Percentiles rank a stretch among this genome's conserved stretches.
Conservation (phyloP, 208 protist genomes). For the Angomonas ambiguus region DNA sequence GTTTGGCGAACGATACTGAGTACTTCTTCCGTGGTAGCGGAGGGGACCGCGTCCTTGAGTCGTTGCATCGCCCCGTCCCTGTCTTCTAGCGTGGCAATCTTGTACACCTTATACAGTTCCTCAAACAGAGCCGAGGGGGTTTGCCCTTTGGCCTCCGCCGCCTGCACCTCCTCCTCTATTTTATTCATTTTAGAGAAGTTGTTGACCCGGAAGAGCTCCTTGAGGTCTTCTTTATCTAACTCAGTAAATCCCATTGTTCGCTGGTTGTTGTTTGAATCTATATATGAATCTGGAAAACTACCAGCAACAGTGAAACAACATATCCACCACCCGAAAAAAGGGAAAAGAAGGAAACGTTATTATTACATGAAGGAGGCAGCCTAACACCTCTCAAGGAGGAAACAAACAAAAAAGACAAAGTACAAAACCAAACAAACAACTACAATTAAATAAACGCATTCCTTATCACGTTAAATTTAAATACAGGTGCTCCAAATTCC, state of each 20-base stretch:
- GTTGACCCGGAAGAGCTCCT: constrained; percentile 48
- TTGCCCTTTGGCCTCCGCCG: constrained; percentile 17
- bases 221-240: constrained; percentile 35
- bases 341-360: too few species aligned
- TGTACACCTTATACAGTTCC: constrained; percentile 36
- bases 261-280: constrained; percentile 9
- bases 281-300: constrained; percentile 1
- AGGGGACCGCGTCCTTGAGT: constrained; percentile 26
- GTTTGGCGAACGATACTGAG: constrained; percentile 31
- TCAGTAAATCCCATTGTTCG: not conserved
- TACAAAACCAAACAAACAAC: not conserved
- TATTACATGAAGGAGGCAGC: too few species aligned
- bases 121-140: constrained; percentile 26
- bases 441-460: not conserved
- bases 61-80: constrained; percentile 22
- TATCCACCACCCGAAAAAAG: constrained; percentile 4
- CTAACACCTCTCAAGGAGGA: not conserved
- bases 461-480: too few species aligned
- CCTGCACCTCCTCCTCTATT: constrained; percentile 22
- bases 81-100: constrained; percentile 30
- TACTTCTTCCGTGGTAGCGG: constrained; percentile 29
- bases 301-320: not conserved
- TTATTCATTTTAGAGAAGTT: constrained; percentile 44
- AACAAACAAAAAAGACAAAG: constrained; percentile 1
- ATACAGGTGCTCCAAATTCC: not conserved